These are phyloP conservation scores for Earliella scabrosa DNA, from an alignment of 1,284 basidiomycete species.

Conservation along the genomic window DNA sequence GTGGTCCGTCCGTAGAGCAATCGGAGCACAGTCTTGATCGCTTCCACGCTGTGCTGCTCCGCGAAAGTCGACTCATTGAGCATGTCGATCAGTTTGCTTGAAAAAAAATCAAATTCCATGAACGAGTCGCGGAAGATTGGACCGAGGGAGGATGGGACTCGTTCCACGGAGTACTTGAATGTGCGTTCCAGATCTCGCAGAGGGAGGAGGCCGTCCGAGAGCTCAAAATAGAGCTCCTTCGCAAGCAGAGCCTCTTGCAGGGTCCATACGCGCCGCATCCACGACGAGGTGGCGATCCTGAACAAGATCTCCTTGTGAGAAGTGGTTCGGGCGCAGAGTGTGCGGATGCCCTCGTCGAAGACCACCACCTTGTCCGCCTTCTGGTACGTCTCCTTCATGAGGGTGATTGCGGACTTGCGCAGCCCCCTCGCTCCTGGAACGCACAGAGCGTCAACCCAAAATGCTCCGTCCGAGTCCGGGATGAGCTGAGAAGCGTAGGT, in stretches of 20 bases:
- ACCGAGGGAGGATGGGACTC: no score
- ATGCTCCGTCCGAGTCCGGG: conserved; percentile 9
- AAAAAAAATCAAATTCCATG: no score
- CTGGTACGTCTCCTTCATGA: conserved; percentile 21
- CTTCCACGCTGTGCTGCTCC: background rate
- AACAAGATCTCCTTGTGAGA: conserved; percentile 8
- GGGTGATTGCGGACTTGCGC: conserved; percentile 13
- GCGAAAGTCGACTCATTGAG: background rate
- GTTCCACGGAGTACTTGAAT: no score
- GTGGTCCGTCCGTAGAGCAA: conserved; percentile 6
- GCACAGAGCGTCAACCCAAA: conserved; percentile 26
- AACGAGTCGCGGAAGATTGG: no score
- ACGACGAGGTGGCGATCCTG: conserved; percentile 19
- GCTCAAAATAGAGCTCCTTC: conserved; percentile 14
- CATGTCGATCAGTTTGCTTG: no score
- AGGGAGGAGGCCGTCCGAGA: no score
- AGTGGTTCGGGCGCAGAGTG: background rate
- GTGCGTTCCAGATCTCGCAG: no score
- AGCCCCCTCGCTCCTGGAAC: conserved; percentile 8
- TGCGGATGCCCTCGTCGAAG: conserved; percentile 16
- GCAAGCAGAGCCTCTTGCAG: conserved; percentile 24
- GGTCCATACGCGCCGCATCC: conserved; percentile 26
- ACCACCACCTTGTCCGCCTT: conserved; percentile 17
- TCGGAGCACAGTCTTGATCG: conserved; percentile 1
- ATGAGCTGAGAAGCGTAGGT: background rate